Conservation (phyloP, 768 basidiomycete species). For the Boletellus emodensis region DNA sequence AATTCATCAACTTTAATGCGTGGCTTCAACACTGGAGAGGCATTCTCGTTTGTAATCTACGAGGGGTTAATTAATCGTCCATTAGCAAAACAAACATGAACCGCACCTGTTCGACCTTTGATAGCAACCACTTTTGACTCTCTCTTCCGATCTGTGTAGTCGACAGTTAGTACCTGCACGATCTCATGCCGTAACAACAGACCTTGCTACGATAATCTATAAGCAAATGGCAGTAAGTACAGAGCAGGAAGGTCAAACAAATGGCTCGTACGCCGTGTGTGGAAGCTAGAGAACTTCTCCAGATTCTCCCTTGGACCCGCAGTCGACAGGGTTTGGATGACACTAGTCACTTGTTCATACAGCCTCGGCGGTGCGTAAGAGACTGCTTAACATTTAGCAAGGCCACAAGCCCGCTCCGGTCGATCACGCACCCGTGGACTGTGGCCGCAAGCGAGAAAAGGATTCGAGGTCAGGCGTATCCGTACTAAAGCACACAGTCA, state of each 20-base stretch:
- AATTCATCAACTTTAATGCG: slow-evolving; percentile 70
- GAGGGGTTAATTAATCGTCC: background rate
- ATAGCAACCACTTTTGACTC: slow-evolving; percentile 75
- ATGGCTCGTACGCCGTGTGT: slow-evolving; percentile 59
- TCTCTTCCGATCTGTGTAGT: slow-evolving; percentile 58
- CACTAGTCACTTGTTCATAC: slow-evolving; percentile 53
- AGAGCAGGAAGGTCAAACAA: background rate
- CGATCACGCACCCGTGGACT: slow-evolving; percentile 36
- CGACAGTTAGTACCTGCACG: slow-evolving; percentile 12
- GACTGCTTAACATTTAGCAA: slow-evolving; percentile 30
- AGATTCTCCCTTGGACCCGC: slow-evolving; percentile 63
- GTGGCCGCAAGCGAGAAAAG: slow-evolving; percentile 34
- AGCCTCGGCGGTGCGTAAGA: slow-evolving; percentile 58
- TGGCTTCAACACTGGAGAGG: slow-evolving; percentile 50
- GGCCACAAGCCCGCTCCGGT: background rate
- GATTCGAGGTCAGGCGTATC: slow-evolving; percentile 63
- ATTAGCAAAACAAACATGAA: background rate
- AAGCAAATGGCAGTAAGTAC: slow-evolving; percentile 20
- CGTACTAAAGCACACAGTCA: slow-evolving; percentile 46
- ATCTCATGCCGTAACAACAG: slow-evolving; percentile 16
- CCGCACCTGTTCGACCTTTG: slow-evolving; percentile 59
- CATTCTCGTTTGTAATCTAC: slow-evolving; percentile 63
- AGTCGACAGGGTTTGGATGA: slow-evolving; percentile 64
- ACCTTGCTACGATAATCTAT: slow-evolving; percentile 76
- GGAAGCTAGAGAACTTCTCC: slow-evolving; percentile 63